phyloP scores from a whole-genome alignment of 202 grass and related monocot species.

The Setaria viridis region DNA sequence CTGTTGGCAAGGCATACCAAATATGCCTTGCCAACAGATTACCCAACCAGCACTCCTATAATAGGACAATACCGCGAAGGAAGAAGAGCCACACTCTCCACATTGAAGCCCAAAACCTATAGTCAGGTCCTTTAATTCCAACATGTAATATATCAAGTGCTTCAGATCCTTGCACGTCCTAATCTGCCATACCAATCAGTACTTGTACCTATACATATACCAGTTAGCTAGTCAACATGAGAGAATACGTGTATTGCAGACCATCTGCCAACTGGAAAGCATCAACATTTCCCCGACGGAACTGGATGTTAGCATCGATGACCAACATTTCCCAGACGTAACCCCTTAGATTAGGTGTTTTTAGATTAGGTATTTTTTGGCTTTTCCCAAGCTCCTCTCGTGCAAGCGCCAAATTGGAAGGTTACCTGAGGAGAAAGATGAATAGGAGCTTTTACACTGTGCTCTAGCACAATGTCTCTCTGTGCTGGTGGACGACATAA shows the following conservation, averaged over 20 bases:
- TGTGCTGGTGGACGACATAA: too few species aligned
- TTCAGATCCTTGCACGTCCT: conserved; percentile 99
- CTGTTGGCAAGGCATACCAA: too few species aligned
- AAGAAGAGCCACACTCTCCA: conserved; percentile 99
- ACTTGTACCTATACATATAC: conserved; percentile 99
- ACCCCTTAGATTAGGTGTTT: too few species aligned
- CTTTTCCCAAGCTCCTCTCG: too few species aligned
- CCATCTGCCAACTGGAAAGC: conserved; percentile 98
- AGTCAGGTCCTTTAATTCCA: conserved; percentile 96
- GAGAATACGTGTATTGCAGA: conserved; percentile 98
- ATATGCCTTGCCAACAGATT: conserved; percentile 91
- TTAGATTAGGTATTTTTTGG: too few species aligned
- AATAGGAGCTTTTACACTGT: too few species aligned
- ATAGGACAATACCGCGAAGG: conserved; percentile 93
- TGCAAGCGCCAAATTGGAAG: too few species aligned
- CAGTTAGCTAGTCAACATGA: conserved; percentile 96
- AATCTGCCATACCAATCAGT: conserved; percentile 93
- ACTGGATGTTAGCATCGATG: conserved; percentile 97
- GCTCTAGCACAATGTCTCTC: too few species aligned
- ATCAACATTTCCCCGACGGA: conserved; percentile 94
- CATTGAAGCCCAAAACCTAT: conserved; percentile 98
- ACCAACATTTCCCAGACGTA: too few species aligned
- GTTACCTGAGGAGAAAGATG: too few species aligned
- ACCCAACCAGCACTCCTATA: conserved; percentile 95
- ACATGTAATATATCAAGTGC: conserved; percentile 98